Base-by-base conservation (phyloP, 495 filamentous ascomycete genomes). In the Daldinia concentrica region DNA sequence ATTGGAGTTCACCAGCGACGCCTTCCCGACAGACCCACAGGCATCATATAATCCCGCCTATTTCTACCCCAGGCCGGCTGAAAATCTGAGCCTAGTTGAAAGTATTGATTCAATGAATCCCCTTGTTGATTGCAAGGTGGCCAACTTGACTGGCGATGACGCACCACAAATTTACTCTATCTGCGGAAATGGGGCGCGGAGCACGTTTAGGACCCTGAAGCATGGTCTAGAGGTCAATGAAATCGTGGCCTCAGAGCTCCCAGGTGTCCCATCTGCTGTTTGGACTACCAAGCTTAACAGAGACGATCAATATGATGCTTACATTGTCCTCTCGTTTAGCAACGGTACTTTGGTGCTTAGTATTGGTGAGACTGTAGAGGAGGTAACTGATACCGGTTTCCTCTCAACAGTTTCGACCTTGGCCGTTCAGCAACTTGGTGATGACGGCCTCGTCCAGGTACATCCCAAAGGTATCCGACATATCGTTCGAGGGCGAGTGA, bases 151-250 rank as follows among this genome's bases (percentile, higher is more conserved):
- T 0, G 90, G 92, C 52, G 95, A 97, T 68, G 96, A 98, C 75
- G 94, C 95, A 1, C 95, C 95, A 12, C 96, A 99, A 77, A 97
- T 99, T 39, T 98, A 97, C 81, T 89, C 93, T 0, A 85, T 98
- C 15, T 95, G 91, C 76, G 95, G 95, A 4, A 91, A 91, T 34
- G 92, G 95, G 8, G 93, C 93, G 58, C 85, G 92, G 64, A 98
- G 95, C 76, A 91, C 89, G 22, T 97, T 99, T 80, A 88, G 94
- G 61, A 97, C 90, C 36, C 82, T 98, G 17, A 96, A 95, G 74
- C 93, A 99, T 78, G 95, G 95, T 0, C 83, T 99, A 4, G 91
- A 96, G 72, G 94, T 97, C 11, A 91, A 91, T 2, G 95, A 99
- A 73, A 95, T 98, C 55, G 93, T 98, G 2, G 93, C 94, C 65